These are phyloP conservation scores for Penicillium sp. DNA, from an alignment of 2,329 filamentous ascomycete species.

Conservation along the genomic window DNA sequence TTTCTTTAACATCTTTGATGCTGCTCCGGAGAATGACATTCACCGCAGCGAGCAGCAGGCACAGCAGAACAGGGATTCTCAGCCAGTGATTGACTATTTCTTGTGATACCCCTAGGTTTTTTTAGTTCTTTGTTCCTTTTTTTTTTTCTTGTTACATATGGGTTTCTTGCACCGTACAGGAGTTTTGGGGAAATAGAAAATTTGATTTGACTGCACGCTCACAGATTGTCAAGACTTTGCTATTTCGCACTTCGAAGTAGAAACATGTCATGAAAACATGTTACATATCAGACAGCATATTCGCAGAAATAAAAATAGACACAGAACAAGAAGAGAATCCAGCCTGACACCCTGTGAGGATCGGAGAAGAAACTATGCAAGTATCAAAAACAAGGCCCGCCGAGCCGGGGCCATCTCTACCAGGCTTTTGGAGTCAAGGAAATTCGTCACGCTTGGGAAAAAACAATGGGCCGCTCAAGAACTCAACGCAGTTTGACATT, in stretches of 20 bases:
- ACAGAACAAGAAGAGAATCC: conserved; percentile 22
- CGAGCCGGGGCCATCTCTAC: conserved; percentile 32
- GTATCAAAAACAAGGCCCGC: conserved; percentile 14
- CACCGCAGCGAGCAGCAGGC: conserved; percentile 82
- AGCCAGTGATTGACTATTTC: conserved; percentile 73
- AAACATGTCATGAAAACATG: conserved; percentile 8
- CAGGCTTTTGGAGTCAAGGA: conserved; percentile 40
- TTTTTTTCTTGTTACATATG: conserved; percentile 19
- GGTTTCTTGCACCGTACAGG: conserved; percentile 31
- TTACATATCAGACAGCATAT: conserved; percentile 14
- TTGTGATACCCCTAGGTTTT: conserved; percentile 58
- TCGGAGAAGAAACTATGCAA: conserved; percentile 17
- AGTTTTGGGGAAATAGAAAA: conserved; percentile 38
- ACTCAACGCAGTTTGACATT: conserved; percentile 28
- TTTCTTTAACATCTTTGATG: conserved; percentile 98
- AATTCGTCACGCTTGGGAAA: conserved; percentile 40
- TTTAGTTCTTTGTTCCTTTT: conserved; percentile 19
- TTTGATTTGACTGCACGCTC: conserved; percentile 26
- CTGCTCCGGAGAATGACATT: conserved; percentile 88
- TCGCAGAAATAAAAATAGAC: conserved; percentile 11
- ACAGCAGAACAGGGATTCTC: conserved; percentile 69
- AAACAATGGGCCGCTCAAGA: conserved; percentile 32
- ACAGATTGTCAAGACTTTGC: conserved; percentile 6
- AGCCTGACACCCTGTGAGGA: conserved; percentile 1
- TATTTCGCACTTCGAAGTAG: conserved; percentile 18